A percentile compares a stretch with the other conserved stretches of the same genome.
Conservation (phyloP, 2,329 filamentous ascomycete species). For the Pyrenophora teres region DNA sequence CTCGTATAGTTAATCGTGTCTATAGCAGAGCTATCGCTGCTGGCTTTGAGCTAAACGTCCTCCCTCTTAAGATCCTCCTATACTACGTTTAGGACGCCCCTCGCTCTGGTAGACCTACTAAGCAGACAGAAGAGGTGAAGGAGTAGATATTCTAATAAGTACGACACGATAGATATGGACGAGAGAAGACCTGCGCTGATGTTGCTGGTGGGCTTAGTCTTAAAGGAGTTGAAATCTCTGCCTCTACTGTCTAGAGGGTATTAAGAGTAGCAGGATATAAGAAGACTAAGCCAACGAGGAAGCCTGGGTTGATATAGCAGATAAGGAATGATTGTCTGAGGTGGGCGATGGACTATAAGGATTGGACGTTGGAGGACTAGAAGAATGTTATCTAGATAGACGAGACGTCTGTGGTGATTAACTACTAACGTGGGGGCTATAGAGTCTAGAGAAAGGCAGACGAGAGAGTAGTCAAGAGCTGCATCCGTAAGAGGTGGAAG, state of each 20-base stretch:
- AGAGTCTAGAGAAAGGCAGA: conserved; percentile 12
- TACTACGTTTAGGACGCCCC: background rate
- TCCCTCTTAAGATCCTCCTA: background rate
- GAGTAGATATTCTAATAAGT: background rate
- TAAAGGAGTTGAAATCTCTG: background rate
- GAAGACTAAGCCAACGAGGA: conserved; percentile 12
- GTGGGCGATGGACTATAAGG: no score
- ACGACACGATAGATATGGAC: background rate
- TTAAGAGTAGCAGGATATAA: conserved; percentile 2
- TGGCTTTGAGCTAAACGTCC: no score
- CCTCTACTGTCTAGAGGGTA: background rate
- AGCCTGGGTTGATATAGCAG: conserved; percentile 7
- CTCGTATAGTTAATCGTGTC: no score
- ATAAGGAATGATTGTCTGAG: no score
- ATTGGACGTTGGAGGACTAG: no score
- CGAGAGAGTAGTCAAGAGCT: conserved; percentile 12
- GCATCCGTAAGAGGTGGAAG: conserved; percentile 16
- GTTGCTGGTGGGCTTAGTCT: conserved; percentile 15
- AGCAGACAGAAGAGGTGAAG: background rate
- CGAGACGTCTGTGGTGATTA: conserved; percentile 9
- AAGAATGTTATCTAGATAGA: background rate
- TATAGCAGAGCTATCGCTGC: no score
- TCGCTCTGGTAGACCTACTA: background rate
- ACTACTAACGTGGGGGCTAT: conserved; percentile 7
- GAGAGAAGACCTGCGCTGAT: conserved; percentile 20